Evolutionary conservation across 1,284 basidiomycete species (phyloP), one percentile per base, ranked within the genome.

Genomic region (Tylopilus sp.): DNA sequence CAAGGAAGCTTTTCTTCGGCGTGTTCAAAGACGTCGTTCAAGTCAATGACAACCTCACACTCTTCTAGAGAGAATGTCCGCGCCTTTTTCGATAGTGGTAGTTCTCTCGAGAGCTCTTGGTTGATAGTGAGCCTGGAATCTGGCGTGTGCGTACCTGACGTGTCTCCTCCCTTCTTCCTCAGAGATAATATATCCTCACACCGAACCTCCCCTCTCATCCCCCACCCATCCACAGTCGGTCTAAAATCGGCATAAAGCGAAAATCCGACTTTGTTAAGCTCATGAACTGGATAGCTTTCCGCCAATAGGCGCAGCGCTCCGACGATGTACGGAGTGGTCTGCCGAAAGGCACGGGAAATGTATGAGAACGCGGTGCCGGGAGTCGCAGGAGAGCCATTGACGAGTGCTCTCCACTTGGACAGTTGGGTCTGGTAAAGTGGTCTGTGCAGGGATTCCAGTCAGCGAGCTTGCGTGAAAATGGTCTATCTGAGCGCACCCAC

Each of bases 291-390:
- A 57, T 84, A 92, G 48, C 82, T 87, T 30, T 77, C 70, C 1
- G 88, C 89, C 23, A 96, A 76, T 15, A 95, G 73, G 46, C 82
- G 81, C 61, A 96, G 71, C 2, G 92, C 84, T n/a, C 92, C 92
- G 10, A 93, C 68, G 31, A 94, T 73, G 56, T 82, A 72, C 1
- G 88, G 82, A 7, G 84, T 78, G 4, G 84, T 87, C 63, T 91
- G 86, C 48, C 82, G 78, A 59, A 95, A 81, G 2, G 88, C 76
- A 18, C 82, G 80, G n/a, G 83, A 82, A 53, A 96, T 85, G 67
- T 96, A 97, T 0, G 81, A 76, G 61, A 84, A 93, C 3, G 91
- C 88, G 43, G 77, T 70, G 38, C 78, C 76, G 1, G 95, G 94
- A 40, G 79, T 73, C 9, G 86, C 82, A 6, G 91, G 87, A 12